Conservation (phyloP, 257 asterid species). For the Solanum clarkiae region DNA sequence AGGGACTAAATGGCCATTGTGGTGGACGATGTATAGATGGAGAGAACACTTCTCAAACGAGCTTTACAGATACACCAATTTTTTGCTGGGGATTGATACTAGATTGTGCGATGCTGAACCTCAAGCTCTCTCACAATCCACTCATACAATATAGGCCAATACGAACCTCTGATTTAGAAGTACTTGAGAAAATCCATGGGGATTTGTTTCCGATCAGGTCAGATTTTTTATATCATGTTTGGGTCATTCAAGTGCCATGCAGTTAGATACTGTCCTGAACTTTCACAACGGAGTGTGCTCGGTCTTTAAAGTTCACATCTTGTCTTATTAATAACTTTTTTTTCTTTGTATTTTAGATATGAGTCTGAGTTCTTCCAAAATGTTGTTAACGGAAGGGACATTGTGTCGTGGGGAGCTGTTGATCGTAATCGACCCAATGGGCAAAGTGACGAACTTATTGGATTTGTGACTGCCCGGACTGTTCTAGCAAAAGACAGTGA, state of each 20-base stretch:
- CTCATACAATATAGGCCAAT: constrained; percentile 61
- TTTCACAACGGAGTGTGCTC: not conserved
- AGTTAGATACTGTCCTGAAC: not conserved
- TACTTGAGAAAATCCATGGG: constrained; percentile 67
- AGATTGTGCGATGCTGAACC: constrained; percentile 49
- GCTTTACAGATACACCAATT: constrained; percentile 23
- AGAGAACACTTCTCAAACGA: constrained; percentile 17
- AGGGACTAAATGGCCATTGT: constrained; percentile 45
- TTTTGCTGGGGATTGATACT: constrained; percentile 49
- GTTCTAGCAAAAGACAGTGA: constrained; percentile 78
- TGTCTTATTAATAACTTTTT: constrained; percentile 4
- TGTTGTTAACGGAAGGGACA: constrained; percentile 75
- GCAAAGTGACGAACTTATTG: constrained; percentile 76
- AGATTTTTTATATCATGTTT: not conserved
- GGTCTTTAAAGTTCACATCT: not conserved
- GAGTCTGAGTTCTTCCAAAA: constrained; percentile 87
- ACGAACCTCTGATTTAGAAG: constrained; percentile 52
- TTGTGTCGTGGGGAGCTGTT: constrained; percentile 99
- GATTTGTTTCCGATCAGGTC: constrained; percentile 94
- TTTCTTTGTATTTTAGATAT: constrained; percentile 39
- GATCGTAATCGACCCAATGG: constrained; percentile 60
- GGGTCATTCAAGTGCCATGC: not conserved
- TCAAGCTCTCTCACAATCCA: constrained; percentile 40
- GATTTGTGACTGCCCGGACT: constrained; percentile 81
- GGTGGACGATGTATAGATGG: constrained; percentile 56